Evolutionary conservation across 495 filamentous ascomycete genomes (phyloP), one percentile per base, ranked within the genome.

Genomic region (Penicillium taxi): DNA sequence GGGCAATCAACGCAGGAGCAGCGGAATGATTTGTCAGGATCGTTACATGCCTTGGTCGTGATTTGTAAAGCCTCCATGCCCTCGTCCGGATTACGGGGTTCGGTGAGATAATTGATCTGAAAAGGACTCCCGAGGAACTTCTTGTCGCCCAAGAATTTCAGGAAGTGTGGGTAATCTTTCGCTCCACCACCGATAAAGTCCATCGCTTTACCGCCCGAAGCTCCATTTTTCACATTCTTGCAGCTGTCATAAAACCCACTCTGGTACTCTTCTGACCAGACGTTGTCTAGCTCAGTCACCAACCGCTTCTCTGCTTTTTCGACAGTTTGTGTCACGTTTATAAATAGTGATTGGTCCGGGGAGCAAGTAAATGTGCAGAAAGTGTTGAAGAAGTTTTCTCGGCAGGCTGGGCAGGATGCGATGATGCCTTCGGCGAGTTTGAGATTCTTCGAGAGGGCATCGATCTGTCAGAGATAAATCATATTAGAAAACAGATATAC

Each of bases 331-430:
- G 91, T 96, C 26, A 98, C 82, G 53, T 98, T 98, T 53, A 96
- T 66, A 50, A 98, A 98, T 1, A 95, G 70, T 4, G 86, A 94
- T 58, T 98, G 91, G 53, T 96, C 81, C 6, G 93, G 89, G 7
- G 93, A 96, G 67, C 91, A 98, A 13, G 88, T 96, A 46, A 98
- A 94, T 4, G 86, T 87, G 65, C 91, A 98, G 53, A 98, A 98
- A 28, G 93, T 75, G 67, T 96, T 88, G 72, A 83, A 95, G 63
- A 98, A 98, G 65, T 98, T 98, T 35, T 82, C 80, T 63, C 86
- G 88, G 70, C 91, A 98, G 17, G 91, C 91, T 9, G 91, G 91
- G 63, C 91, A 98, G 15, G 86, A 81, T 19, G 84, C 73, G 53
- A 96, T 95, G 44, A 98, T 81, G 35, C 77, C 70, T 50, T 89